A percentile compares a stretch with the other conserved stretches of the same genome.
phyloP scores from a whole-genome alignment of 2,329 filamentous ascomycete species.

The Dactylellina leptospora region DNA sequence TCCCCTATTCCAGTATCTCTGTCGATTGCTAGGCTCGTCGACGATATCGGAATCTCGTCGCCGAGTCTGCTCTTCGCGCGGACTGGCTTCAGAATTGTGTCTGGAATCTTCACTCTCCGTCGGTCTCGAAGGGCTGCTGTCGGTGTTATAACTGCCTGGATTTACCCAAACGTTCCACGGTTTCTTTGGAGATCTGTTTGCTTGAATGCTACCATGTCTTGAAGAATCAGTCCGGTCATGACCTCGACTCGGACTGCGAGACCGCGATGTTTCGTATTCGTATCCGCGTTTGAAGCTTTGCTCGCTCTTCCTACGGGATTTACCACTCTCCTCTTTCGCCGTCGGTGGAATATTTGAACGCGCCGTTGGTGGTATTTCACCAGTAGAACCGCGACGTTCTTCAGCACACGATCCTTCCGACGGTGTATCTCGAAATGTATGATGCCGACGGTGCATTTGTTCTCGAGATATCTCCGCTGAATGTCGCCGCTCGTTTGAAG shows the following conservation, averaged over 20 bases:
- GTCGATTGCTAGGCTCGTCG: not conserved
- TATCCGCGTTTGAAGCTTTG: not conserved
- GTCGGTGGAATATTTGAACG: not conserved
- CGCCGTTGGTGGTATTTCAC: not conserved
- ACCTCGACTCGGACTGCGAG: conserved; percentile 14
- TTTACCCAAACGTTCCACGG: conserved; percentile 41
- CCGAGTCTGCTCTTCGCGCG: not conserved
- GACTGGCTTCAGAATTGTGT: not conserved
- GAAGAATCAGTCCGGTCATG: not conserved
- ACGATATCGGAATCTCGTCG: conserved; percentile 2
- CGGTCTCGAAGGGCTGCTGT: not conserved
- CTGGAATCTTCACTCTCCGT: not conserved
- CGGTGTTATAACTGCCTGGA: conserved; percentile 1
- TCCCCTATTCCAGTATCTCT: not conserved
- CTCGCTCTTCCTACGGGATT: conserved; percentile 4
- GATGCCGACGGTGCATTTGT: not conserved
- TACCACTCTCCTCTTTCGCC: not conserved
- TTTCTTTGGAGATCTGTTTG: not conserved
- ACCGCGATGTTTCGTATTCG: conserved; percentile 17
- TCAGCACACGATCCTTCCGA: too few relatives aligned
- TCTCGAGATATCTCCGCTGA: not conserved
- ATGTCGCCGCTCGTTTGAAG: not conserved
- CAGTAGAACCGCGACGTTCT: not conserved
- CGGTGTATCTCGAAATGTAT: too few relatives aligned
- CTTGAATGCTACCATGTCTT: not conserved